Evolutionary conservation across 305 asterid genomes (phyloP).

Genomic region (Solanum hybrid): DNA sequence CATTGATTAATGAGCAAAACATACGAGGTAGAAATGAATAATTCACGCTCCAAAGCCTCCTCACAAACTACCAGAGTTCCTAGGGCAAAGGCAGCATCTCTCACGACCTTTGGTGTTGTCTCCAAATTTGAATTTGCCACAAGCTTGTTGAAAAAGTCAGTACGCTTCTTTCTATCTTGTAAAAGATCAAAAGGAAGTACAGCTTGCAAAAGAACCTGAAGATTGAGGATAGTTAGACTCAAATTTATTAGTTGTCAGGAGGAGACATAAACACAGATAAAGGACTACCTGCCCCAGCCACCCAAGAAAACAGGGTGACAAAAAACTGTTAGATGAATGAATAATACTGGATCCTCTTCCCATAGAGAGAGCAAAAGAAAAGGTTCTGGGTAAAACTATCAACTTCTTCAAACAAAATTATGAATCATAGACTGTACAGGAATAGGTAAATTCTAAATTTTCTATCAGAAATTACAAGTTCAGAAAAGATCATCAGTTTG

Average conservation of each 20-base stretch:
- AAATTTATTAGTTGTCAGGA: neutral
- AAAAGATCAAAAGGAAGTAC: conserved; percentile 91
- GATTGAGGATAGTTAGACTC: conserved; percentile 8
- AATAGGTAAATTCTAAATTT: neutral
- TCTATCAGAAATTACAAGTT: neutral
- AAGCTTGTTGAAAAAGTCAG: conserved; percentile 45
- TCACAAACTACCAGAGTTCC: conserved; percentile 87
- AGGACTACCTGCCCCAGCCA: neutral
- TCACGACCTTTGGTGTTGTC: conserved; percentile 64
- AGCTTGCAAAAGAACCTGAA: conserved; percentile 90
- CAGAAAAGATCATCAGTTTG: neutral
- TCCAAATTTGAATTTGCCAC: conserved; percentile 36
- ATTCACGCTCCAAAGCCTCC: conserved; percentile 89
- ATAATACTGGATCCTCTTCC: neutral
- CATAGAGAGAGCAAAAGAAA: neutral
- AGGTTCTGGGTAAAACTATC: neutral
- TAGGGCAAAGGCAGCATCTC: conserved; percentile 80
- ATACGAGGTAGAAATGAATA: conserved; percentile 90
- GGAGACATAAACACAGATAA: neutral
- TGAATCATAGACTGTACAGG: neutral
- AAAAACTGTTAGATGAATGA: neutral
- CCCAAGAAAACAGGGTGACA: neutral
- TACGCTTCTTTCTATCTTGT: conserved; percentile 65
- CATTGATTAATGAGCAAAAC: conserved; percentile 21
- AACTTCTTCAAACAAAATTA: neutral